Percentiles rank a stretch among this genome's conserved stretches.
These are phyloP conservation scores for Serendipita indica DNA, from an alignment of 768 basidiomycete genomes.

Conservation along the genomic window DNA sequence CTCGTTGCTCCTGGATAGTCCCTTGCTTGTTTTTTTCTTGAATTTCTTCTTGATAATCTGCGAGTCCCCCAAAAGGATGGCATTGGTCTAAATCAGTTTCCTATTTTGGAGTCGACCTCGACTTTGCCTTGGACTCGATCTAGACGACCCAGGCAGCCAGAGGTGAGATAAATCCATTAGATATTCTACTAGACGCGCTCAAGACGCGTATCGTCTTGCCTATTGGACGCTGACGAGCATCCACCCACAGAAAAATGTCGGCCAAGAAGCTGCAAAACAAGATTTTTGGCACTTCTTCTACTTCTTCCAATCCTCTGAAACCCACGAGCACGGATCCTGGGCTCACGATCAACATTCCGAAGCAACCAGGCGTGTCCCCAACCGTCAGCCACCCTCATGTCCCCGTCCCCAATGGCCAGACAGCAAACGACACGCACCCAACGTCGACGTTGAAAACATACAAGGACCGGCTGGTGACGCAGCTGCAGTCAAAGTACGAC, in stretches of 20 bases:
- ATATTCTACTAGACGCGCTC: neutral
- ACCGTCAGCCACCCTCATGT: neutral
- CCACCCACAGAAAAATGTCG: constrained; percentile 27
- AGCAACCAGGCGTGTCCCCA: constrained; percentile 6
- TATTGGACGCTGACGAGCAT: neutral
- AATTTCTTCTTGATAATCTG: too few species aligned
- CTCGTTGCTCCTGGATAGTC: neutral
- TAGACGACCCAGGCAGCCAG: neutral
- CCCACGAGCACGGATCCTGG: constrained; percentile 4
- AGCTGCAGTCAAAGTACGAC: constrained; percentile 56
- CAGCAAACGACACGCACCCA: neutral
- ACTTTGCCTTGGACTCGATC: neutral
- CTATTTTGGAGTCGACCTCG: neutral
- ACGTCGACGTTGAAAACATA: constrained; percentile 23
- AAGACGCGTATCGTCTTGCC: neutral
- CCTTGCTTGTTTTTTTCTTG: too few species aligned
- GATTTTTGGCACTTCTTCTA: constrained; percentile 35
- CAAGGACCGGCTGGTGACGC: constrained; percentile 48
- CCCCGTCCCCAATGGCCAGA: neutral
- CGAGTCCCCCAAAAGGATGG: too few species aligned
- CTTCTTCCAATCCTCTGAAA: constrained; percentile 1
- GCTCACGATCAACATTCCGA: constrained; percentile 17
- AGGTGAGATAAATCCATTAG: neutral
- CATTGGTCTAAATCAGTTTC: neutral
- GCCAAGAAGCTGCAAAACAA: constrained; percentile 57